Conservation (phyloP, 1,284 basidiomycete genomes). For the Microbotryum silenes-acaulis region DNA sequence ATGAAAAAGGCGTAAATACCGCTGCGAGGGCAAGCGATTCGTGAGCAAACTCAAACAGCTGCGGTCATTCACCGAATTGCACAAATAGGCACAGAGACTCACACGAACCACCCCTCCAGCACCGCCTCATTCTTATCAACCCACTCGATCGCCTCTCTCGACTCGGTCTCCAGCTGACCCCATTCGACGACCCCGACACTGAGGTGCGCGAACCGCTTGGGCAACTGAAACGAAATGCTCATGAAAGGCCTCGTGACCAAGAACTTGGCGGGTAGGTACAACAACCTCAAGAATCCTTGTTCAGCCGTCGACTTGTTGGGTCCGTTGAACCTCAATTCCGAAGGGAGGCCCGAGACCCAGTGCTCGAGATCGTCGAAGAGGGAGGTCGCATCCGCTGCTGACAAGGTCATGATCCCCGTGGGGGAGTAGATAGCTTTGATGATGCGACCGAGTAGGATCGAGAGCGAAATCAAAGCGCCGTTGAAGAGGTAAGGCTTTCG, state of each 20-base stretch:
- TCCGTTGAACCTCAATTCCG: conserved; percentile 63
- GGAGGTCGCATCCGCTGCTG: conserved; percentile 62
- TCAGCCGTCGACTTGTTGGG: conserved; percentile 42
- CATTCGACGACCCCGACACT: conserved; percentile 70
- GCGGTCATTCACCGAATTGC: conserved; percentile 62
- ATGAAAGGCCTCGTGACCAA: conserved; percentile 59
- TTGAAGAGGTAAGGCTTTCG: conserved; percentile 33
- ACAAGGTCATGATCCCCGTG: conserved; percentile 73
- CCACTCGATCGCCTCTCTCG: conserved; percentile 80
- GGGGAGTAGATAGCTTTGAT: conserved; percentile 72
- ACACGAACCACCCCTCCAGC: conserved; percentile 76
- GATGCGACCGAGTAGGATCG: conserved; percentile 75
- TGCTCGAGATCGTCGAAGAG: conserved; percentile 64
- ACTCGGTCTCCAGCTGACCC: conserved; percentile 61
- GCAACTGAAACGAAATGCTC: conserved; percentile 77
- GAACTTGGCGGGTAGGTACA: conserved; percentile 71
- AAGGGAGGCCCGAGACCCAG: conserved; percentile 52
- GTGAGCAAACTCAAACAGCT: conserved; percentile 68
- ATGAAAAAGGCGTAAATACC: conserved; percentile 82
- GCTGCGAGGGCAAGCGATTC: conserved; percentile 56
- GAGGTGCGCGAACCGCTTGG: conserved; percentile 73
- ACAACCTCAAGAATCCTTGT: conserved; percentile 62
- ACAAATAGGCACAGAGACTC: neutral
- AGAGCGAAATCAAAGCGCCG: conserved; percentile 61
- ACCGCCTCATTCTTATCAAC: conserved; percentile 67